Evolutionary conservation across 257 asterid genomes (phyloP).

Genomic region (Echites panduratus): DNA sequence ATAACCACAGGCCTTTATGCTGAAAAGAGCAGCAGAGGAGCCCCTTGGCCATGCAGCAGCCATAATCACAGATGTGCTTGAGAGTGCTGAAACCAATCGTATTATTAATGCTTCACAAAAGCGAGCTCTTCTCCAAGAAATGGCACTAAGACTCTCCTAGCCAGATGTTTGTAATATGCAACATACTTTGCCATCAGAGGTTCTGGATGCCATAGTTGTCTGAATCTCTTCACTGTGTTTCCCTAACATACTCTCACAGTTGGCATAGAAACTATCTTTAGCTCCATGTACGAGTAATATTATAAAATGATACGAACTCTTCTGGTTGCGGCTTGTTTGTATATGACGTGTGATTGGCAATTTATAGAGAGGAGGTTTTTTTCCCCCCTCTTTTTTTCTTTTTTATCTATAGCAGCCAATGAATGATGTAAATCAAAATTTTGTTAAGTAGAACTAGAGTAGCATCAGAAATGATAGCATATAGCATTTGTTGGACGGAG

Average conservation of each 20-base stretch:
- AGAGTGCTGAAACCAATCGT: constrained; percentile 74
- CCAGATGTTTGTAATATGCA: constrained; percentile 3
- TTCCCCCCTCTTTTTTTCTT: no score
- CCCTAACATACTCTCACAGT: no score
- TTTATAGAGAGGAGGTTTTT: not conserved
- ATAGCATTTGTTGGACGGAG: not conserved
- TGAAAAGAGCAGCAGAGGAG: constrained; percentile 95
- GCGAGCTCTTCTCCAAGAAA: constrained; percentile 89
- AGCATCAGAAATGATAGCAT: not conserved
- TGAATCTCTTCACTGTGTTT: not conserved
- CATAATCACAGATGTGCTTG: constrained; percentile 81
- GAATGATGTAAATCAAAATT: not conserved
- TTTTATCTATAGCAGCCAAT: not conserved
- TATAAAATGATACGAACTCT: not conserved
- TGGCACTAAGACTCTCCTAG: constrained; percentile 83
- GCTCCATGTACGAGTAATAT: not conserved
- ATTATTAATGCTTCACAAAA: constrained; percentile 82
- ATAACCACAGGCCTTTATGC: constrained; percentile 73
- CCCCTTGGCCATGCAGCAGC: constrained; percentile 99
- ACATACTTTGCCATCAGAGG: not conserved
- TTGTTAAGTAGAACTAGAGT: not conserved
- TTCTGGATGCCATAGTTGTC: not conserved
- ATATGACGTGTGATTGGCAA: not conserved
- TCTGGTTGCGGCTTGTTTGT: not conserved
- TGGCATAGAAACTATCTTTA: not conserved